Base-by-base conservation (phyloP, 2,329 filamentous ascomycete genomes). In the Cercospora sojina region DNA sequence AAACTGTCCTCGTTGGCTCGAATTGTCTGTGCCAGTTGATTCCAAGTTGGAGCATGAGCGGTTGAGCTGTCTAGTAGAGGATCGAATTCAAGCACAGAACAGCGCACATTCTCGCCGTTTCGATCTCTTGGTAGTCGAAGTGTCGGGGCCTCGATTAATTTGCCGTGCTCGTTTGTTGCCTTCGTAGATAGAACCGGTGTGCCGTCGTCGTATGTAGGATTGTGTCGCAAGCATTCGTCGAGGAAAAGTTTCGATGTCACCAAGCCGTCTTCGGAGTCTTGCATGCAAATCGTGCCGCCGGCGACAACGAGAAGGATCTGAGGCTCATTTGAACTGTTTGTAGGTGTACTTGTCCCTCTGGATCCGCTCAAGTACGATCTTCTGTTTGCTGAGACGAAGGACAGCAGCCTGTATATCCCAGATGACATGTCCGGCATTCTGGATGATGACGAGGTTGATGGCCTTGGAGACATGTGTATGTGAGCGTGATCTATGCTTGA, bases 271-370 rank as follows among this genome's bases (percentile, higher is more conserved):
- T 86, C 85, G 9, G 92, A 92, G 63, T 88, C 89, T 76, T 90
- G 88, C 93, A 97, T 97, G 80, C 92, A 97, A 74, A 97, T 97
- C 6, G 90, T 93, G 53, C 90, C 91, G 67, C 86, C 93, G 12
- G 93, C 97, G 82, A 96, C 94, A 79, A 97, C 91, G 74, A 97
- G 90, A 70, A 97, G 84, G 12, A 97, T 91, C 2, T 65, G 69
- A 3, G 71, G 72, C 31, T 75, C 73, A 29, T 47, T 51, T 3
- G 56, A 49, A 18, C 49, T 64, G 18, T 67, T 63, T 10, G 43
- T 59, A 2, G 61, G 61, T 20, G 64, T 62, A 5, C 18, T 60
- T 3, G 61, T 60, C 12, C 59, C 51, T 32, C 55, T 51, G 3
- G 62, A 38, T 47, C 58, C 59, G 38, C 63, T 62, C 43, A 62